These are phyloP conservation scores for Lepidium didymum DNA, from an alignment of 345 rosid species.

Conservation along the genomic window DNA sequence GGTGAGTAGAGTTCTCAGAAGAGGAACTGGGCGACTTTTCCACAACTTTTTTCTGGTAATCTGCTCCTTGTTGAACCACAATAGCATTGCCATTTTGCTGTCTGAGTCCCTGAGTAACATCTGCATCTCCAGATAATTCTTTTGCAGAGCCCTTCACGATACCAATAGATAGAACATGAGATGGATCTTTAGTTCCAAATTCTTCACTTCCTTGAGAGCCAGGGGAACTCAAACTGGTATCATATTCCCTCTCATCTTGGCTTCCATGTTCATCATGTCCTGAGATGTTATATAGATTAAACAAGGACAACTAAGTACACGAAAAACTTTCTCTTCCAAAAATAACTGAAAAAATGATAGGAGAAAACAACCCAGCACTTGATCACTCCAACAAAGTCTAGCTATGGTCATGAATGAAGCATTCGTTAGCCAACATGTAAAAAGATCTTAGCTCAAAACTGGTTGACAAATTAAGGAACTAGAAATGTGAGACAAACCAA, in stretches of 20 bases:
- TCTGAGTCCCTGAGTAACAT: slow-evolving; percentile 26
- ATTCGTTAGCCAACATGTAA: neutral
- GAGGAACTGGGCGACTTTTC: slow-evolving; percentile 11
- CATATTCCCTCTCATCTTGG: slow-evolving; percentile 72
- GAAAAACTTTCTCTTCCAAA: neutral
- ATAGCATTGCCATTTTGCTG: slow-evolving; percentile 28
- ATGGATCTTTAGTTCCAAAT: slow-evolving; percentile 30
- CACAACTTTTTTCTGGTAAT: slow-evolving; percentile 1
- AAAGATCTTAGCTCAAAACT: slow-evolving; percentile 5
- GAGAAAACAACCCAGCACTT: neutral
- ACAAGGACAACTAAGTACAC: neutral
- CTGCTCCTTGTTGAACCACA: slow-evolving; percentile 20
- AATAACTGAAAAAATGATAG: neutral
- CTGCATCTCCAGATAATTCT: slow-evolving; percentile 25
- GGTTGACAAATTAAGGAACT: neutral
- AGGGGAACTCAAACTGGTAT: slow-evolving; percentile 49
- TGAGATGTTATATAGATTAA: slow-evolving; percentile 17
- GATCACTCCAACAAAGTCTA: neutral
- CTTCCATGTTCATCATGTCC: slow-evolving; percentile 52
- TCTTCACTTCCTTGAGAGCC: slow-evolving; percentile 46
- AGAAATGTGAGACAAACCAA: neutral
- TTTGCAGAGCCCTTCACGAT: slow-evolving; percentile 22
- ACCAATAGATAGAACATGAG: slow-evolving; percentile 19
- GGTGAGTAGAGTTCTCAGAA: slow-evolving; percentile 26
- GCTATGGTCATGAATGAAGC: neutral